Base-by-base conservation (phyloP, 352 stramenopile species). In the Phytophthora agathidicida region DNA sequence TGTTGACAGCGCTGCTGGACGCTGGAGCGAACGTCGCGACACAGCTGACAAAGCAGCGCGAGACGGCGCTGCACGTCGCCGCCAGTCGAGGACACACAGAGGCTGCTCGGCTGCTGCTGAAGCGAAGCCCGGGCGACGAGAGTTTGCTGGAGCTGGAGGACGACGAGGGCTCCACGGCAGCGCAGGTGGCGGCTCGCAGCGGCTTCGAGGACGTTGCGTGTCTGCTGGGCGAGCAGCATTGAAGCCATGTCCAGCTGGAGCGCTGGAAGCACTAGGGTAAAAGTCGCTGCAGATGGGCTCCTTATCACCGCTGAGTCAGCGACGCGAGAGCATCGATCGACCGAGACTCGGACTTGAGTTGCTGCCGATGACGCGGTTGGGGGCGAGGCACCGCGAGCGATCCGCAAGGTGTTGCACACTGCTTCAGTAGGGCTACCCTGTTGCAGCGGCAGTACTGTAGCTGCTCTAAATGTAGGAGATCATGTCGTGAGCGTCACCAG, bases 61-160 rank as follows among this genome's bases (percentile, higher is more conserved):
- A 80, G 58, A 80, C 61, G 26, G 63, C 68, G 27, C 45, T 83
- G 30, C 73, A 83, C 27, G 23, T 83, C 22, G 70, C 73, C 1
- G 67, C 70, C 14, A 60, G 67, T 44, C 56, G 41, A 19, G 71
- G 70, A 4, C 53, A 45, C n/a, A 33, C 50, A 3, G 67, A 69
- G 16, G 62, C 33, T 1, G 50, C 19, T 56, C 51, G 27, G 13
- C 51, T 77, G 41, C 19, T 83, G 31, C 10, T 70, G 20, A 61
- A 63, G 35, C 64, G 39, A 13, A 49, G 43, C 3, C n/a, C n/a
- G 20, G 19, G 19, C 5, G 47, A 52, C 16, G 35, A 57, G n/a
- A 31, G 28, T 11, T 16, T 74, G 33, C 35, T 65, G 24, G 36
- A 22, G 19, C 42, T 65, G 38, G 22, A 63, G 52, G 60, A 68